Conservation (phyloP, 495 filamentous ascomycete species). For the Lasiosphaeria hispida region DNA sequence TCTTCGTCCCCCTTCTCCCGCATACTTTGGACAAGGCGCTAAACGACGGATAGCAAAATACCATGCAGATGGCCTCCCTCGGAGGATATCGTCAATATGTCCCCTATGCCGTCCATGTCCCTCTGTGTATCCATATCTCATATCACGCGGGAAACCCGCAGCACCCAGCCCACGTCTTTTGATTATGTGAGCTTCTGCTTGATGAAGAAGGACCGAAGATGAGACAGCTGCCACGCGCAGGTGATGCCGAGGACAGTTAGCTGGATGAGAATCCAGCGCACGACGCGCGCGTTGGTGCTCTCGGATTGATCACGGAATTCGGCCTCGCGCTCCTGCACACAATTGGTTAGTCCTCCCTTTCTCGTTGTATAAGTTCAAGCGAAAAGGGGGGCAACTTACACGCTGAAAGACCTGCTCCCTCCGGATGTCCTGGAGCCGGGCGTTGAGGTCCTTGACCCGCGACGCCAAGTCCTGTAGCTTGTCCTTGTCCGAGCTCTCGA, state of each 20-base stretch:
- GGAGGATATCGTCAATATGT: too few relatives aligned
- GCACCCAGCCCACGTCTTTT: background rate
- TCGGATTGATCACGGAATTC: constrained; percentile 98
- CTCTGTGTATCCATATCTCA: too few relatives aligned
- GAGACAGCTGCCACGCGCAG: constrained; percentile 96
- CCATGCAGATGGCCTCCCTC: background rate
- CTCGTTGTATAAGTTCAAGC: background rate
- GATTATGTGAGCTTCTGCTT: constrained; percentile 95
- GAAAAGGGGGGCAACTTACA: constrained; percentile 52
- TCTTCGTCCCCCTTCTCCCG: background rate
- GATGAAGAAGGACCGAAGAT: constrained; percentile 96
- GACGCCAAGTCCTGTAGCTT: constrained; percentile 90
- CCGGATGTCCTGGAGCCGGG: constrained; percentile 81
- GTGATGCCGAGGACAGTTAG: constrained; percentile 82
- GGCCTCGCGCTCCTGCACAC: constrained; percentile 82
- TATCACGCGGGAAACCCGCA: too few relatives aligned
- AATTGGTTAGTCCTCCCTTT: background rate
- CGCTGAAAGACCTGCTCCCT: constrained; percentile 95
- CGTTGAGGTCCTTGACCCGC: constrained; percentile 87
- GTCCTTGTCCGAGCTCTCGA: constrained; percentile 89
- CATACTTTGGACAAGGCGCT: background rate
- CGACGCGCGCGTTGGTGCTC: constrained; percentile 84
- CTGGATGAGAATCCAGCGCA: constrained; percentile 92
- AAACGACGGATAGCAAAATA: background rate
- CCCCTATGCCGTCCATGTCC: too few relatives aligned